phyloP scores from a whole-genome alignment of 2,329 filamentous ascomycete genomes.

The Talaromyces piceae region DNA sequence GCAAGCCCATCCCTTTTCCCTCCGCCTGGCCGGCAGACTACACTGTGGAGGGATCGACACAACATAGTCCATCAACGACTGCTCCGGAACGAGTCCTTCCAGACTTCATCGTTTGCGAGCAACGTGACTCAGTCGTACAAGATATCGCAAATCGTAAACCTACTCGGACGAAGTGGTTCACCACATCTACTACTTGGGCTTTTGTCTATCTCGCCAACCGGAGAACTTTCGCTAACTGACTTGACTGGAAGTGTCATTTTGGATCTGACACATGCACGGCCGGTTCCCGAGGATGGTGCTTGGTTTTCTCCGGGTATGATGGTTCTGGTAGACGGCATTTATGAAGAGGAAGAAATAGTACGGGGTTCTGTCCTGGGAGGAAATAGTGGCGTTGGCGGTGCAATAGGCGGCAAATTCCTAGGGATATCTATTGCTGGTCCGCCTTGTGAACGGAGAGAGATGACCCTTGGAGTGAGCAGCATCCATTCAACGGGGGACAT shows the following conservation, averaged over 20 bases:
- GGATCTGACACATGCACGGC: constrained; percentile 70
- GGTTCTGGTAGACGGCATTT: constrained; percentile 88
- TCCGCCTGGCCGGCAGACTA: constrained; percentile 70
- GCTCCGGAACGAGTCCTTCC: constrained; percentile 87
- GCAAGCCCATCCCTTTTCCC: constrained; percentile 66
- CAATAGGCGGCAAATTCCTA: constrained; percentile 85
- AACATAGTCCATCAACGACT: constrained; percentile 88
- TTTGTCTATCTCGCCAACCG: constrained; percentile 71
- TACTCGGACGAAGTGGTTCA: constrained; percentile 70
- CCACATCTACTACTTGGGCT: constrained; percentile 83
- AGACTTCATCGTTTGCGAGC: constrained; percentile 67
- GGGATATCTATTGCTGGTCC: constrained; percentile 88
- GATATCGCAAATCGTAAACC: constrained; percentile 74
- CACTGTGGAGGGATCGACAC: constrained; percentile 81
- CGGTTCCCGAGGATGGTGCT: constrained; percentile 68
- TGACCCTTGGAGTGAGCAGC: constrained; percentile 65
- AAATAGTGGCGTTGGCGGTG: constrained; percentile 75
- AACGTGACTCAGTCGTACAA: constrained; percentile 60
- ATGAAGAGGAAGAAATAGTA: constrained; percentile 77
- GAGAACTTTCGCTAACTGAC: constrained; percentile 75
- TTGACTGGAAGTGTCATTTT: constrained; percentile 80
- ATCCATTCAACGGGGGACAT: constrained; percentile 29
- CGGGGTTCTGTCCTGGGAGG: constrained; percentile 63
- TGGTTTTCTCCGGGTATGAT: constrained; percentile 98
- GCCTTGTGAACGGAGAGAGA: constrained; percentile 75